Evolutionary conservation across 345 rosid genomes (phyloP), one percentile per base, ranked within the genome.

Genomic region (Arabis alpina): DNA sequence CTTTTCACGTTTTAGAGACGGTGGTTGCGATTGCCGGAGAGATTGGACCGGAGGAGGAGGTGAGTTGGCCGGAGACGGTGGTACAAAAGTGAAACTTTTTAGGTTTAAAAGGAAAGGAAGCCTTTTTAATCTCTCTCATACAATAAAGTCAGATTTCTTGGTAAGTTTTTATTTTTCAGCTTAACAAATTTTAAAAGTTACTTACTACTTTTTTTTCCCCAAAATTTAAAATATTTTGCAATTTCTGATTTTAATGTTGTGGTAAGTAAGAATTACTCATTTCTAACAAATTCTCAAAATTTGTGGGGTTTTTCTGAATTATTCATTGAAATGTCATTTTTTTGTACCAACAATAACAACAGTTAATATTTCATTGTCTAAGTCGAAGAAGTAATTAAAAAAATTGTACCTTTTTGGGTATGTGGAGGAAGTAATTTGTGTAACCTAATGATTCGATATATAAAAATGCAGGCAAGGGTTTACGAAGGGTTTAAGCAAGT

Each of bases 401-500:
- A 7, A 24, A 14, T 10, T 27, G 39, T 54, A 7, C n/a, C 8
- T 12, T 5, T 73, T 44, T 32, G 19, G 54, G 54, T 48, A 32
- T 6, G 60, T 13, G 56, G 64, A n/a, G 50, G 45, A 68, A 67
- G 64, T 12, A 64, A 64, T 27, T 27, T 25, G 25, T 1, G 71
- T 72, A 72, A 64, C 50, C 43, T 24, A 74, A 59, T 59, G 1
- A 67, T 74, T 74, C 76, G 49, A 54, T 51, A 37, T 61, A 37
- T 62, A 19, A 61, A 61, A 47, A 12, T 40, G 83, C 84, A 91
- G 97, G 79, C 72, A 42, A 83, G 71, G 80, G 80, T 91, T 41
- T 82, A 77, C 71, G 80, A 80, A 65, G 74, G 84, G 67, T 71
- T 86, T 23, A 87, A 83, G 75, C 89, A 85, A 80, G 88, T 70